Evolutionary conservation across 169 alveolate species (phyloP), one percentile per base, ranked within the genome.

Genomic region (Plasmodium gonderi): DNA sequence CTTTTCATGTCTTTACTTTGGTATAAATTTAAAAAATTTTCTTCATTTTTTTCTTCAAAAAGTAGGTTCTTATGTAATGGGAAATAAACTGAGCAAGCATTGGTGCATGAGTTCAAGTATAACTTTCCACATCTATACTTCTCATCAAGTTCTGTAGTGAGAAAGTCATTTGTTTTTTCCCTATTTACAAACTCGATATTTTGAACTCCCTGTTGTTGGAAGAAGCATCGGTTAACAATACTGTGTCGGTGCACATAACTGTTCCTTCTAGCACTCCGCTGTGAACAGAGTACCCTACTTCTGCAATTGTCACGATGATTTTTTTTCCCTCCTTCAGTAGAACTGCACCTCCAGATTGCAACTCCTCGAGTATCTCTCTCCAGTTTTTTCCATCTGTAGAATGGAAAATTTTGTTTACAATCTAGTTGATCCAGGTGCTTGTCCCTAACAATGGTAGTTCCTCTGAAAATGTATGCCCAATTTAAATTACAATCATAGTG

Each of bases 1-100:
- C 7, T 83, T 20, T 83, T 83, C 45, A 33, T 17, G 42, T 83
- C 92, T 45, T 83, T 83, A 51, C 92, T 83, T 49, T 20, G 40
- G 67, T 83, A 83, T 49, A 83, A 5, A 36, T 72, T 83, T n/a
- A 83, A 31, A 36, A 83, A 83, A 42, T 83, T 69, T 72, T 83
- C 65, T 42, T 83, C 68, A 26, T 49, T 11, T 49, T 51, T 60
- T 83, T 83, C 92, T 14, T 49, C 80, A 1, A 26, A 49, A 23
- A 83, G 75, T 14, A 83, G 60, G n/a, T 47, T 29, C 64, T 72
- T 68, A 36, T 26, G 7, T 23, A 26, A 54, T 2, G 26, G 42
- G 33, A 74, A 23, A n/a, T 11, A 60, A 60, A 29, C n/a, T n/a
- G n/a, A n/a, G n/a, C n/a, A n/a, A n/a, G n/a, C n/a, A n/a, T n/a